Base-by-base conservation (phyloP, 345 rosid genomes). In the Erodium maritimum region DNA sequence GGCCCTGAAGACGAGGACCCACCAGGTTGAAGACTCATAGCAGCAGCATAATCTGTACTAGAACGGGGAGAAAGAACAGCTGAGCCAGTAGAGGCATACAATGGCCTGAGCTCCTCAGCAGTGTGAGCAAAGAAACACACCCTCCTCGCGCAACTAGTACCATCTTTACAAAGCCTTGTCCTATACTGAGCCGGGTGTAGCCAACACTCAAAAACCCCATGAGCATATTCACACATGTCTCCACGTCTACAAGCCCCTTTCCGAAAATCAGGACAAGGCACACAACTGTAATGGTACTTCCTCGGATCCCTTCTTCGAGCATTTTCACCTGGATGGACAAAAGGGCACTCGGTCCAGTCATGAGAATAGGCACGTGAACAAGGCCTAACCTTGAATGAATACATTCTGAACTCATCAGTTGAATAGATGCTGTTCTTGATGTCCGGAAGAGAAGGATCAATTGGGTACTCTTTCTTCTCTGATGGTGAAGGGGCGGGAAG, bases 401-500 rank as follows among this genome's bases (percentile, higher is more conserved):
- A 67, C 65, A 67, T 67, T 50, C 71, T 52, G 57, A 67, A 67
- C 50, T 56, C 50, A 54, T 67, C 71, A 65, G 61, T 61, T 11
- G 71, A 65, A 63, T 52, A 59, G 16, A 22, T 58, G 63, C 98
- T 91, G 67, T 88, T 91, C 75, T 86, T 91, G 62, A 91, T 91
- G 50, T 91, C 98, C 0, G 98, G 98, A 4, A 91, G 87, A 73
- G 96, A 88, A 48, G 96, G 96, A 56, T 91, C 95, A 42, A 88
- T 64, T 0, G 98, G 98, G 56, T 91, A 88, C 68, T 88, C 98
- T 73, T 76, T 91, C 84, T 77, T 91, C 70, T 82, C 90, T 0
- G 80, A 77, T 34, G 65, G 66, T 25, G 61, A 61, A 50, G 69
- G 68, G 33, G 59, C 19, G 17, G 73, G 64, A 5, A 64, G 65